Evolutionary conservation across 257 asterid species (phyloP).

Genomic region (Asclepias syriaca): DNA sequence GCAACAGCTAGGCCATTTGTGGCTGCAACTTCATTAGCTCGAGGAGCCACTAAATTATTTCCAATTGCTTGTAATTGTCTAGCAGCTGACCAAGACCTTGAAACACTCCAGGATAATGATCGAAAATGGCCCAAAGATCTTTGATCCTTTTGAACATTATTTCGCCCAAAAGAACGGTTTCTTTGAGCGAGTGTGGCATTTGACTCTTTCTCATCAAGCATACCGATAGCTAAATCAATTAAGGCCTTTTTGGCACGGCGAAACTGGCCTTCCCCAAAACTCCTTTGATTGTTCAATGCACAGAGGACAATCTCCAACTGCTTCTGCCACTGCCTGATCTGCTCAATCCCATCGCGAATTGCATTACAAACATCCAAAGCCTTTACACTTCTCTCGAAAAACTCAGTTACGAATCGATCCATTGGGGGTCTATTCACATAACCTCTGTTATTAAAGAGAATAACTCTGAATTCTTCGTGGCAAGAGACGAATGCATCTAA

Average conservation of each 20-base stretch:
- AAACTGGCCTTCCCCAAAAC: constrained; percentile 79
- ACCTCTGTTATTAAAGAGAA: constrained; percentile 40
- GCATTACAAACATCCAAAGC: constrained; percentile 93
- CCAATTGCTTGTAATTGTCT: constrained; percentile 82
- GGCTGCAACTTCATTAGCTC: constrained; percentile 48
- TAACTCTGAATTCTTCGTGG: constrained; percentile 73
- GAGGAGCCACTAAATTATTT: constrained; percentile 55
- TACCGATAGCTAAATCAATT: constrained; percentile 60
- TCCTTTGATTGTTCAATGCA: constrained; percentile 64
- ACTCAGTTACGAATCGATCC: constrained; percentile 59
- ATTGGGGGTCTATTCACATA: constrained; percentile 46
- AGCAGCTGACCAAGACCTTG: constrained; percentile 92
- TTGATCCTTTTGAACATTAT: constrained; percentile 34
- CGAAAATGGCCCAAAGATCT: constrained; percentile 52
- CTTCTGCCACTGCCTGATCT: constrained; percentile 81
- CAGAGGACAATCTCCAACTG: constrained; percentile 73
- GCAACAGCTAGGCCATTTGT: constrained; percentile 62
- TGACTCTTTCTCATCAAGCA: constrained; percentile 76
- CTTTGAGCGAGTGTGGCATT: constrained; percentile 46
- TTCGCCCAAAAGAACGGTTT: constrained; percentile 79
- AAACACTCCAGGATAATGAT: constrained; percentile 94
- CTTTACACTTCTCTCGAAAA: constrained; percentile 75
- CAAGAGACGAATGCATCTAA: constrained; percentile 61
- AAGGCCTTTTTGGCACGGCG: constrained; percentile 86
- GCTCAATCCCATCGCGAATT: constrained; percentile 87